A percentile compares a stretch with the other conserved stretches of the same genome.
Evolutionary conservation across 2,329 filamentous ascomycete genomes (phyloP).

Genomic region (Didymella pomorum): DNA sequence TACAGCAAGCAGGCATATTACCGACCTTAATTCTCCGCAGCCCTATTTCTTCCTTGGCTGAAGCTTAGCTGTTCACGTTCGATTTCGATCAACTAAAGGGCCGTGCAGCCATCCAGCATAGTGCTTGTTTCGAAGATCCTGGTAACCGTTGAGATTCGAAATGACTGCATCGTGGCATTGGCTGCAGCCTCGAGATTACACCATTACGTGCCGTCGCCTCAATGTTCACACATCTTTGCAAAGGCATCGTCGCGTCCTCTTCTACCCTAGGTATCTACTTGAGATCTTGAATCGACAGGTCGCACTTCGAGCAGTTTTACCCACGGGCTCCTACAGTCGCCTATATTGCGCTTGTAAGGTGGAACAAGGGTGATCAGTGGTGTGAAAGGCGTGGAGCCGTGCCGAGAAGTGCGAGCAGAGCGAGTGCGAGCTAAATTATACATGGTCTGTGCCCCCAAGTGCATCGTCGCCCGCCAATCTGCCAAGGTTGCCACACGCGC

Average conservation of each 20-base stretch:
- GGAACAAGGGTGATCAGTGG: neutral
- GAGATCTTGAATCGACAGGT: neutral
- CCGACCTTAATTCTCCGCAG: neutral
- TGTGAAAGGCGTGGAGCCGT: neutral
- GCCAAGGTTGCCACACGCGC: too few relatives aligned
- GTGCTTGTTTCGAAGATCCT: slow-evolving; percentile 1
- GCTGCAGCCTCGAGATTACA: neutral
- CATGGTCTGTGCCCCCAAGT: neutral
- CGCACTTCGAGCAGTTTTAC: too few relatives aligned
- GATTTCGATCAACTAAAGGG: neutral
- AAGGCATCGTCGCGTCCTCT: neutral
- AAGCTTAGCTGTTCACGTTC: neutral
- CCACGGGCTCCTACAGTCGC: neutral
- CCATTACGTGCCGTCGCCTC: neutral
- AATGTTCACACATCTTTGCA: neutral
- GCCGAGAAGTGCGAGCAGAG: neutral
- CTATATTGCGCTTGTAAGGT: too few relatives aligned
- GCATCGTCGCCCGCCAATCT: too few relatives aligned
- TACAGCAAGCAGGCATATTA: neutral
- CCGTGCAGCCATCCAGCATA: slow-evolving; percentile 4
- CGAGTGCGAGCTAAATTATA: neutral
- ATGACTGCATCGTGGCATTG: slow-evolving; percentile 1
- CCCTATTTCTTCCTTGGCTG: slow-evolving; percentile 8
- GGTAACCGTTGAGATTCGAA: neutral
- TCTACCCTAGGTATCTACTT: too few relatives aligned